Evolutionary conservation across 2,329 filamentous ascomycete species (phyloP).

Genomic region (Leptographium galeiforme): DNA sequence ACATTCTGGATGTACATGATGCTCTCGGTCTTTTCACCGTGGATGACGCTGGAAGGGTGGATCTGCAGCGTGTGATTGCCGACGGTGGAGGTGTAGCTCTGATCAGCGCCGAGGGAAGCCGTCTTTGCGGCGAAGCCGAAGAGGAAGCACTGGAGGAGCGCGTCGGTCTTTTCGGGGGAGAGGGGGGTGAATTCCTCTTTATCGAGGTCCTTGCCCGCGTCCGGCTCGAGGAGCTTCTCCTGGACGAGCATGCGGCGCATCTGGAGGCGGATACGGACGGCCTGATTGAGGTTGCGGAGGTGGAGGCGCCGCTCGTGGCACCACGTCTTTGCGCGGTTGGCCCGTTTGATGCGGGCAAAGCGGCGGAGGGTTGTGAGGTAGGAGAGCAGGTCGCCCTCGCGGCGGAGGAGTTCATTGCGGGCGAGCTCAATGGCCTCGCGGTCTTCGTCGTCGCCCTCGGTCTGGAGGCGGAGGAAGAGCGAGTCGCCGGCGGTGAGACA

Average conservation of each 20-base stretch:
- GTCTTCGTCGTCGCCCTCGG: constrained; percentile 22
- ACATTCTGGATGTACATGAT: constrained; percentile 59
- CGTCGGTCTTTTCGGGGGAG: constrained; percentile 38
- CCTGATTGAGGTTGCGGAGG: constrained; percentile 47
- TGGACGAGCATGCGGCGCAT: constrained; percentile 42
- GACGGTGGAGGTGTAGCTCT: constrained; percentile 44
- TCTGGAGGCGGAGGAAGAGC: constrained; percentile 46
- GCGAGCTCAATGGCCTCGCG: constrained; percentile 36
- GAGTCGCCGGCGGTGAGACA: constrained; percentile 51
- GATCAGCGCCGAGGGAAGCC: constrained; percentile 45
- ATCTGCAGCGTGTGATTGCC: constrained; percentile 48
- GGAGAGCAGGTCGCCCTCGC: constrained; percentile 53
- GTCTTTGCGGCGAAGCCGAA: constrained; percentile 47
- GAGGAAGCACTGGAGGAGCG: constrained; percentile 47
- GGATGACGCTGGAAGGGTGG: constrained; percentile 49
- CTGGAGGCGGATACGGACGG: constrained; percentile 48
- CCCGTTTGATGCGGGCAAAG: constrained; percentile 40
- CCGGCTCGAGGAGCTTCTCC: constrained; percentile 33
- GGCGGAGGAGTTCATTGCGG: constrained; percentile 43
- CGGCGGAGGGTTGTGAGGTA: constrained; percentile 50
- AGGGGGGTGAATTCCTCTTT: constrained; percentile 34
- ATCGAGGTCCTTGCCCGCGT: constrained; percentile 32
- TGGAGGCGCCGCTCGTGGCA: constrained; percentile 45
- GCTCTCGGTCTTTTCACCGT: constrained; percentile 49
- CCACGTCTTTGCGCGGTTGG: constrained; percentile 35